These are phyloP conservation scores for Phoenix roebelenii DNA, from an alignment of 176 grass and related monocot genomes.

Conservation along the genomic window DNA sequence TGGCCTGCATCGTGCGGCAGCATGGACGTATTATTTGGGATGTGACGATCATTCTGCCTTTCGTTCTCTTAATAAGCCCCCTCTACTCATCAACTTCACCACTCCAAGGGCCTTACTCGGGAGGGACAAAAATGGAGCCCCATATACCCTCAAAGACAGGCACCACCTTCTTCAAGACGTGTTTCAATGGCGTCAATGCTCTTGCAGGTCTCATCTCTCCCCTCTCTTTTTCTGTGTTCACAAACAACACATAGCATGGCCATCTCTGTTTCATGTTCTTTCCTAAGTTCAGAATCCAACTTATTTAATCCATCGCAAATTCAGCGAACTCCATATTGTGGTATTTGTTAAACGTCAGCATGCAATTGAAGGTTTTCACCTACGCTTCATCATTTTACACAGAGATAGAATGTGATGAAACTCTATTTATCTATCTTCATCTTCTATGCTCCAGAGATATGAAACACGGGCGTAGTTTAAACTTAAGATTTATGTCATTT, in stretches of 20 bases:
- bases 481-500: conserved; percentile 35
- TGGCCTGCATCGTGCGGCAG: too few species aligned
- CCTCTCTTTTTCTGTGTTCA: not conserved
- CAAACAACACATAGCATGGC: not conserved
- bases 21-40: too few species aligned
- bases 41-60: not conserved
- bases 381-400: too few species aligned
- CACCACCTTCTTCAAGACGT: conserved; percentile 68
- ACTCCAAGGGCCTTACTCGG: conserved; percentile 19
- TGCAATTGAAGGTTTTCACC: too few species aligned
- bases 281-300: too few species aligned
- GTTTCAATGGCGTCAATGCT: conserved; percentile 92
- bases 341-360: too few species aligned
- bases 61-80: not conserved
- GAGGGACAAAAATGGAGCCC: conserved; percentile 31
- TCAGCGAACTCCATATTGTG: too few species aligned
- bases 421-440: not conserved
- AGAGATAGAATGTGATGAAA: too few species aligned
- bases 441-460: conserved; percentile 44
- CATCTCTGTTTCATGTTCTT: too few species aligned
- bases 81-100: not conserved
- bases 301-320: too few species aligned
- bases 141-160: conserved; percentile 38
- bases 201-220: conserved; percentile 48
- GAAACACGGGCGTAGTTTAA: conserved; percentile 40